phyloP scores from a whole-genome alignment of 2,329 filamentous ascomycete species.

The Tolypocladium ophioglossoides region DNA sequence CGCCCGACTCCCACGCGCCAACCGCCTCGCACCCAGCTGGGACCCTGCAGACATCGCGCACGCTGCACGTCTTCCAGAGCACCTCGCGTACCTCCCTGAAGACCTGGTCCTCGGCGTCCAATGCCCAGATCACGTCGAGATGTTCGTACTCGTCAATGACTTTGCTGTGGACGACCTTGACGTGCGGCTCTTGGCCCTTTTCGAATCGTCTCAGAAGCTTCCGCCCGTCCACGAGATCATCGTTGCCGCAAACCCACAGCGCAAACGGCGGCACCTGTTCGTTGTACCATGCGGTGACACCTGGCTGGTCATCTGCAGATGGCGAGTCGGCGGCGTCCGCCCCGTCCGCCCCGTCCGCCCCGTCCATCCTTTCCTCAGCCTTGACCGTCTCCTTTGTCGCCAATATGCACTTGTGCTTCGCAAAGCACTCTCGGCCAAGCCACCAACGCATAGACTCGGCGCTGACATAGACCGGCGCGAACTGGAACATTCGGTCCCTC shows the following conservation, averaged over 20 bases:
- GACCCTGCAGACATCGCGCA: slow-evolving; percentile 44
- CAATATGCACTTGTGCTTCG: slow-evolving; percentile 71
- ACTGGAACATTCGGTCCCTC: slow-evolving; percentile 78
- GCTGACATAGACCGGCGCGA: slow-evolving; percentile 82
- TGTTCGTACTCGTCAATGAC: slow-evolving; percentile 85
- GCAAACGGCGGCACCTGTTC: slow-evolving; percentile 71
- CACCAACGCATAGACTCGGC: slow-evolving; percentile 93
- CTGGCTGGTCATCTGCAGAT: slow-evolving; percentile 8
- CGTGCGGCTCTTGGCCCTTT: slow-evolving; percentile 68
- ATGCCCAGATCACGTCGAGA: slow-evolving; percentile 89
- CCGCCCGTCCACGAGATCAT: slow-evolving; percentile 74
- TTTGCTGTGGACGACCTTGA: slow-evolving; percentile 70
- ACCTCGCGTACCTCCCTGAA: slow-evolving; percentile 72
- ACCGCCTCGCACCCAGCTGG: slow-evolving; percentile 50
- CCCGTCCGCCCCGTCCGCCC: too few relatives aligned
- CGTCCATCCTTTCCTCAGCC: slow-evolving; percentile 51
- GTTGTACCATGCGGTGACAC: slow-evolving; percentile 70
- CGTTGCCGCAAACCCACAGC: slow-evolving; percentile 75
- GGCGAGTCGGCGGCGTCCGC: too few relatives aligned
- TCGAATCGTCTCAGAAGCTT: slow-evolving; percentile 65
- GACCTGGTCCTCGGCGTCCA: slow-evolving; percentile 76
- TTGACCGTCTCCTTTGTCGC: slow-evolving; percentile 61
- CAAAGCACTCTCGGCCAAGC: slow-evolving; percentile 79
- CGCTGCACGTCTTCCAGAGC: slow-evolving; percentile 66
- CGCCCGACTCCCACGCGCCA: not conserved